These are phyloP conservation scores for Solanum piurae DNA, from an alignment of 257 asterid species.

Conservation along the genomic window DNA sequence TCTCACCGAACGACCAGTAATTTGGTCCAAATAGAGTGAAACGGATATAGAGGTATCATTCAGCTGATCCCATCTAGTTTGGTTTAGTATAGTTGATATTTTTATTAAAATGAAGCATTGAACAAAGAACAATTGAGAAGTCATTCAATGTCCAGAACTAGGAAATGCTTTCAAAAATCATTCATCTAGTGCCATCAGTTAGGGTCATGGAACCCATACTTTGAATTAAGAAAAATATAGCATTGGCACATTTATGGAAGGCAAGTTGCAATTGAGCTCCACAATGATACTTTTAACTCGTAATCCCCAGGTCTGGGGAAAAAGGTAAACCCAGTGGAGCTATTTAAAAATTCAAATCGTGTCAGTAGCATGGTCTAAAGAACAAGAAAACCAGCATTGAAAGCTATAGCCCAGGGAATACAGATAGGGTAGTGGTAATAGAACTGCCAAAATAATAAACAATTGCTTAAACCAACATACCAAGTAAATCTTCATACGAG, in stretches of 20 bases:
- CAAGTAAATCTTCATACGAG: slow-evolving; percentile 90
- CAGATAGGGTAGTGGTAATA: neutral
- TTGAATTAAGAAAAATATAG: neutral
- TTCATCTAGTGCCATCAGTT: neutral
- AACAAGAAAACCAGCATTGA: neutral
- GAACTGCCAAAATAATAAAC: neutral
- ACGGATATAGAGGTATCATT: neutral
- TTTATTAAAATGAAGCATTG: neutral
- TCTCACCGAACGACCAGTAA: neutral
- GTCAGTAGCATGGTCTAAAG: neutral
- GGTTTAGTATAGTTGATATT: neutral
- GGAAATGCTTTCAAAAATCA: neutral
- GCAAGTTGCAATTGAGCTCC: neutral
- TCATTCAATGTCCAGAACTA: neutral
- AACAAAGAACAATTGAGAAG: neutral
- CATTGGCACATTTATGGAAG: neutral
- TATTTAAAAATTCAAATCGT: neutral
- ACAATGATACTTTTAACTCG: neutral
- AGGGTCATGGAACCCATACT: neutral
- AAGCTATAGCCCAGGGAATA: neutral
- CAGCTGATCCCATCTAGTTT: neutral
- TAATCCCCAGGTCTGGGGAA: neutral
- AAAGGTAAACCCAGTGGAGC: neutral
- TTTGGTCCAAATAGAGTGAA: neutral
- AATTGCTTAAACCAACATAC: slow-evolving; percentile 28